Conservation (phyloP, 805 yeast species). For the Saccharomycopsis synnaedendra region DNA sequence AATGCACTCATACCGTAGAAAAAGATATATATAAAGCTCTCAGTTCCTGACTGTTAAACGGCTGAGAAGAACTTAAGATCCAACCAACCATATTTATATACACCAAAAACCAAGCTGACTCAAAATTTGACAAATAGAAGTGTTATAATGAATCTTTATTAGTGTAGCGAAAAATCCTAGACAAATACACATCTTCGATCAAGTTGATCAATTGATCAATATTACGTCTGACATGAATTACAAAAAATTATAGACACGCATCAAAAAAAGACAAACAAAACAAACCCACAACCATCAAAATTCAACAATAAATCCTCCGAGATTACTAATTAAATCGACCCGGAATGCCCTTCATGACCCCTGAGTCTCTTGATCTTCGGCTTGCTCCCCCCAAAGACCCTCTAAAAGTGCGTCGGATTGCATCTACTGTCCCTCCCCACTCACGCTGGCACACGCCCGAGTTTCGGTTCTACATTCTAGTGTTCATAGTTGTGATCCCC, state of each 20-base stretch:
- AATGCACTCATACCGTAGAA: no score
- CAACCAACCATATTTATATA: no score
- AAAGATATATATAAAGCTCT: no score
- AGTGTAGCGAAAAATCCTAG: no score
- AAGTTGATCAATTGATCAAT: no score
- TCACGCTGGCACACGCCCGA: slow-evolving; percentile 72
- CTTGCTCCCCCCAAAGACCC: slow-evolving; percentile 5
- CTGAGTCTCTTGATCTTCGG: slow-evolving; percentile 8
- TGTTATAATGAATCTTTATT: no score
- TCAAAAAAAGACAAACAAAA: neutral
- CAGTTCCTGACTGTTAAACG: no score
- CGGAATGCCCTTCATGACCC: slow-evolving; percentile 1
- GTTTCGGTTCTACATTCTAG: slow-evolving; percentile 54
- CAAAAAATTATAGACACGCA: neutral
- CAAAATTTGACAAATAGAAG: no score
- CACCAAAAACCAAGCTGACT: no score
- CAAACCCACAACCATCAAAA: neutral
- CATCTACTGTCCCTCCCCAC: neutral
- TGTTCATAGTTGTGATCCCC: slow-evolving; percentile 65
- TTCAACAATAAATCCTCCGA: neutral
- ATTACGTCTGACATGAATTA: no score
- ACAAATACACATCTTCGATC: no score
- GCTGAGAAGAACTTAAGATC: no score
- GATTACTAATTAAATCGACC: neutral
- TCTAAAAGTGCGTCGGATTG: slow-evolving; percentile 3